Base-by-base conservation (phyloP, 495 filamentous ascomycete genomes). In the Thermothielavioides terrestris region DNA sequence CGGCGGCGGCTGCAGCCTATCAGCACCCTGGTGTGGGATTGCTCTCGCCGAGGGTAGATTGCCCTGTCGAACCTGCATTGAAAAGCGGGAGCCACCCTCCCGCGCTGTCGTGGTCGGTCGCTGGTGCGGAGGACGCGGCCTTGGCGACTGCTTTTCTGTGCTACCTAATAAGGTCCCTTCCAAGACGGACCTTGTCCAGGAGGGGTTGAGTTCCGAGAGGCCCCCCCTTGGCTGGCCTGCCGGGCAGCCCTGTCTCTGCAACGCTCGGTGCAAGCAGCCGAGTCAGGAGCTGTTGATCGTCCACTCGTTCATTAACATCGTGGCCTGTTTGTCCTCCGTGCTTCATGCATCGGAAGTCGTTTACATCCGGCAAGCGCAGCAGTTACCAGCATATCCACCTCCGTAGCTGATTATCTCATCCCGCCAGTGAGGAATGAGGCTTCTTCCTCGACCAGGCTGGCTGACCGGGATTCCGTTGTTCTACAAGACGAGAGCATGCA, bases 1-100 rank as follows among this genome's bases (percentile, higher is more conserved):
- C 36, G 21, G 44, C 28, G 39, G 41, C 27, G 26, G 27, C 25
- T 31, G 40, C 46, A 44, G 42, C 49, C 49, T 49, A 56, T 46
- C 50, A 57, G 34, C 27, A 49, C 50, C 46, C 46, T 37, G 34
- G 50, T 38, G 27, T 31, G 39, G 14, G 20, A 17, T 12, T 26
- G 36, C 28, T 37, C 20, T 15, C 17, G 34, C n/a, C n/a, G 44
- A 15, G 41, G 25, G 36, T 52, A 53, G 37, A 54, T 52, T 49
- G 54, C 49, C n/a, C 23, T 53, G 50, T 48, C 30, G 52, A 50
- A 45, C 47, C 30, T 59, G 54, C 61, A 59, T 64, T 53, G 50
- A 61, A 42, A 42, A 34, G 62, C 60, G 62, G 62, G 60, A 61
- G 46, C 59, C 59, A 54, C 57, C 62, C 59, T 63, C 59, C 59